phyloP scores from a whole-genome alignment of 2,329 filamentous ascomycete genomes.

The Lojkania enalia region DNA sequence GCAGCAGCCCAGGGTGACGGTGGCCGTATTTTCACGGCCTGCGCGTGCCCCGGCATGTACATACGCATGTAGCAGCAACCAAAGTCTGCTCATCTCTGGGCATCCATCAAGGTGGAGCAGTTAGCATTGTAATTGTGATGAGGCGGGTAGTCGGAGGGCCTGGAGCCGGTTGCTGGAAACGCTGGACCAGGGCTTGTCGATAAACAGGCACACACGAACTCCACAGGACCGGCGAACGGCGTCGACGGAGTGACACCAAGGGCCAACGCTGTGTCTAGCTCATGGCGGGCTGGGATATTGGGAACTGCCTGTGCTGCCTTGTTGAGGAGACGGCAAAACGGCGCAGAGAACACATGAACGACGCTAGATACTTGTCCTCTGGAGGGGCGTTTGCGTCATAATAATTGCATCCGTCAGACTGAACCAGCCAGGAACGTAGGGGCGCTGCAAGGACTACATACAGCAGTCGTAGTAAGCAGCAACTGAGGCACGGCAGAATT shows the following conservation, averaged over 20 bases:
- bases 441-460: too few relatives aligned
- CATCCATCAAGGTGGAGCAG: slow-evolving; percentile 1
- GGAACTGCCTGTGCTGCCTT: background rate
- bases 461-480: too few relatives aligned
- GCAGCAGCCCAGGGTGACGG: slow-evolving; percentile 16
- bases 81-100: slow-evolving; percentile 3
- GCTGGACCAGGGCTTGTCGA: background rate
- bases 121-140: background rate
- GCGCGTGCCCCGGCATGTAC: slow-evolving; percentile 4
- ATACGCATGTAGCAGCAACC: slow-evolving; percentile 1
- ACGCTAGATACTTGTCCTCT: too few relatives aligned
- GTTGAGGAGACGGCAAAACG: slow-evolving; percentile 10
- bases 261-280: too few relatives aligned
- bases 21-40: background rate
- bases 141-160: background rate
- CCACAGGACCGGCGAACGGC: background rate
- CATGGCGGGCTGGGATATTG: background rate
- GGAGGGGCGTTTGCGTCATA: too few relatives aligned
- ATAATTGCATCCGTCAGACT: too few relatives aligned
- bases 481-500: too few relatives aligned
- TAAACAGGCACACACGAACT: slow-evolving; percentile 1
- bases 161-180: background rate
- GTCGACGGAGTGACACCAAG: slow-evolving; percentile 1
- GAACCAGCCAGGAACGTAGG: too few relatives aligned
- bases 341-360: slow-evolving; percentile 2